phyloP scores from a whole-genome alignment of 2,329 filamentous ascomycete species.

The Cordyceps cicadae region DNA sequence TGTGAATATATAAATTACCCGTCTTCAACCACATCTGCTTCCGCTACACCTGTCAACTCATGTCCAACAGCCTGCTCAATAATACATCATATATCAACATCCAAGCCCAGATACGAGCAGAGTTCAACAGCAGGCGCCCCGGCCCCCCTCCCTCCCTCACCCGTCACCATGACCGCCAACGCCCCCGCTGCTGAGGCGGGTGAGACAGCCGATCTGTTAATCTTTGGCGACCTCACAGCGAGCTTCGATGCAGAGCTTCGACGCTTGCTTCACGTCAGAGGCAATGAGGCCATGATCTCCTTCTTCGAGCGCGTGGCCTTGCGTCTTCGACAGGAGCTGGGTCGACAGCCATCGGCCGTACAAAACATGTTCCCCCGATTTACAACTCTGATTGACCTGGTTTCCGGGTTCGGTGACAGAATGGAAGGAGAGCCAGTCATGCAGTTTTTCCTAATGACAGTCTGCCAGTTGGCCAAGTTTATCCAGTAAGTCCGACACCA shows the following conservation, averaged over 20 bases:
- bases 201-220: constrained; percentile 8
- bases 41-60: not conserved
- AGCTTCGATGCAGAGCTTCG: constrained; percentile 18
- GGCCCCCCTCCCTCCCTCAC: no score
- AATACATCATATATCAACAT: not conserved
- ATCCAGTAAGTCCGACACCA: constrained; percentile 16
- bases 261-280: constrained; percentile 16
- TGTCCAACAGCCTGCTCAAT: not conserved
- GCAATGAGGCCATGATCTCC: constrained; percentile 17
- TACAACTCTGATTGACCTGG: constrained; percentile 21
- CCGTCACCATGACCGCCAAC: not conserved
- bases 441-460: constrained; percentile 17
- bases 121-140: not conserved
- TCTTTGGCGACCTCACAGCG: constrained; percentile 20
- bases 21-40: not conserved
- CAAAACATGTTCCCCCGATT: constrained; percentile 21
- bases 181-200: not conserved
- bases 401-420: constrained; percentile 11
- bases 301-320: constrained; percentile 20
- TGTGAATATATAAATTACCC: not conserved
- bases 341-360: constrained; percentile 11
- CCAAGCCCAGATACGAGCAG: not conserved
- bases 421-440: constrained; percentile 15
- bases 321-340: constrained; percentile 18
- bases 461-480: constrained; percentile 20